Percentiles rank a stretch among this genome's conserved stretches.
phyloP scores from a whole-genome alignment of 2,329 filamentous ascomycete genomes.

The Beauveria pseudobassiana region DNA sequence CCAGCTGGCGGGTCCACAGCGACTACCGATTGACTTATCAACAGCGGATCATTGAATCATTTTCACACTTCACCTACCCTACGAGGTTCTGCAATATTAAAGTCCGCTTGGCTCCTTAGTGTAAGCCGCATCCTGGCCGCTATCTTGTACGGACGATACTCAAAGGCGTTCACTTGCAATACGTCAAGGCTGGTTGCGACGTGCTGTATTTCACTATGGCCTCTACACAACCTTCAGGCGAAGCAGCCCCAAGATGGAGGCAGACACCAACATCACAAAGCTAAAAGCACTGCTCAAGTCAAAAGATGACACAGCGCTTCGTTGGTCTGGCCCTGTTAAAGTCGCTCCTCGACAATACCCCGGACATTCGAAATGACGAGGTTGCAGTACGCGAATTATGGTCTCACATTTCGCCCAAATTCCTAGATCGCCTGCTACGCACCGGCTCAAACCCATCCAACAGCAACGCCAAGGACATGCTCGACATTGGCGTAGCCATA shows the following conservation, averaged over 20 bases:
- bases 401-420: slow-evolving; percentile 53
- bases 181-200: neutral
- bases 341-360: slow-evolving; percentile 55
- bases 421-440: slow-evolving; percentile 55
- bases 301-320: slow-evolving; percentile 61
- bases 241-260: neutral
- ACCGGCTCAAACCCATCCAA: slow-evolving; percentile 38
- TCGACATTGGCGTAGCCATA: slow-evolving; percentile 55
- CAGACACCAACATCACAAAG: slow-evolving; percentile 29
- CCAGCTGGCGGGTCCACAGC: too few species aligned
- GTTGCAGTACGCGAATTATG: slow-evolving; percentile 43
- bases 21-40: too few species aligned
- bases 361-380: slow-evolving; percentile 41
- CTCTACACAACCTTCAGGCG: neutral
- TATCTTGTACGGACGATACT: too few species aligned
- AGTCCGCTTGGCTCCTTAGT: too few species aligned
- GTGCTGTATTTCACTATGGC: neutral
- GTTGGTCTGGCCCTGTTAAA: slow-evolving; percentile 60
- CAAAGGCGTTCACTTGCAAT: too few species aligned
- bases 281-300: slow-evolving; percentile 48
- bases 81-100: too few species aligned
- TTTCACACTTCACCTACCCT: too few species aligned
- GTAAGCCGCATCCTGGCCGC: too few species aligned
- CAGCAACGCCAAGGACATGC: slow-evolving; percentile 50
- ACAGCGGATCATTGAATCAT: too few species aligned